Evolutionary conservation across 129 eudicot genomes (phyloP).

Genomic region (Ambrosia trifida): DNA sequence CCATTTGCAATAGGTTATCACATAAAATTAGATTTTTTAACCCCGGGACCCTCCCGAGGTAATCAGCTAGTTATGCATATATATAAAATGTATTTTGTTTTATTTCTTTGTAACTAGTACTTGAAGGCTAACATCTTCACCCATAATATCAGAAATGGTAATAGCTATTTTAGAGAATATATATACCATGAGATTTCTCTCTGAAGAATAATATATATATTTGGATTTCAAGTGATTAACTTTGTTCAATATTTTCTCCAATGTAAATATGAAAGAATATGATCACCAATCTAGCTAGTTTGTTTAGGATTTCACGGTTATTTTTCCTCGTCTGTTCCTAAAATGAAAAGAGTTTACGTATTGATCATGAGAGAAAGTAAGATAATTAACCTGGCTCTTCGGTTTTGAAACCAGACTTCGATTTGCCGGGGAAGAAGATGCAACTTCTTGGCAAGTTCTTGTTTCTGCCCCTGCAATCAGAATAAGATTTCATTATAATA

Average conservation of each 20-base stretch:
- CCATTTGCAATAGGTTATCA: no score
- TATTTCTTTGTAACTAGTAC: not conserved
- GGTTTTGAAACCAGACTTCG: conserved; percentile 74
- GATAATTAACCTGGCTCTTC: conserved; percentile 59
- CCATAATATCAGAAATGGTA: not conserved
- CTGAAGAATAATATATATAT: no score
- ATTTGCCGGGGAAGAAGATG: conserved; percentile 67
- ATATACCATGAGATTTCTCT: no score
- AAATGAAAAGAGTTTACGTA: not conserved
- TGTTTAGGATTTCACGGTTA: not conserved
- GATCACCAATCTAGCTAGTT: no score
- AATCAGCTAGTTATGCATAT: no score
- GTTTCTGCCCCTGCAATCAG: conserved; percentile 53
- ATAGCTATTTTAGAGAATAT: no score
- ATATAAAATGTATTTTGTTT: no score
- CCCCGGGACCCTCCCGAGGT: no score
- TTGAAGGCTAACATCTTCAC: not conserved
- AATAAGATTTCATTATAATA: not conserved
- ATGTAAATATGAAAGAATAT: no score
- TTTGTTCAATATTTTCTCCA: not conserved
- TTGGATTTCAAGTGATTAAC: not conserved
- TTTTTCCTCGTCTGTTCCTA: not conserved
- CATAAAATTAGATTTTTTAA: no score
- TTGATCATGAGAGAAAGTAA: not conserved
- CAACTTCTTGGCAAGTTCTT: conserved; percentile 52